Evolutionary conservation across 345 rosid genomes (phyloP).

Genomic region (Linum trigynum): DNA sequence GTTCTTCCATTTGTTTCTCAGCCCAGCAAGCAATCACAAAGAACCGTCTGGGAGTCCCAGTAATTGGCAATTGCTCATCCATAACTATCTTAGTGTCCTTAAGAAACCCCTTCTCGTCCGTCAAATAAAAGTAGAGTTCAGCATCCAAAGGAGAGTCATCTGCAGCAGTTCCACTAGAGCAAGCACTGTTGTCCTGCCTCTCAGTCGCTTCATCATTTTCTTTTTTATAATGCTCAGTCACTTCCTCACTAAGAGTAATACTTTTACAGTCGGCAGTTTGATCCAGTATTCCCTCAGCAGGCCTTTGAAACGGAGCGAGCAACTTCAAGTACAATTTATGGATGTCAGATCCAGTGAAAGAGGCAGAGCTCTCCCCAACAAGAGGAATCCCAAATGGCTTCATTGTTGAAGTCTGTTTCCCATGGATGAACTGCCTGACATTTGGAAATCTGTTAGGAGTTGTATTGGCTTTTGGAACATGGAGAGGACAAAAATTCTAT

Average conservation of each 20-base stretch:
- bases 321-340: conserved; percentile 46
- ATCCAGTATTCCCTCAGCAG: conserved; percentile 27
- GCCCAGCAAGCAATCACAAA: conserved; percentile 76
- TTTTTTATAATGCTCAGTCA: background rate
- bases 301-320: conserved; percentile 50
- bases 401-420: conserved; percentile 42
- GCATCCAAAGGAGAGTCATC: conserved; percentile 34
- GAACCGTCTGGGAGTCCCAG: conserved; percentile 35
- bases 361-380: conserved; percentile 47
- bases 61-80: conserved; percentile 41
- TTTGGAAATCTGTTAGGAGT: conserved; percentile 15
- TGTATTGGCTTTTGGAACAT: background rate
- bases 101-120: conserved; percentile 53
- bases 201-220: conserved; percentile 32
- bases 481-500: background rate
- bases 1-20: conserved; percentile 39
- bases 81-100: conserved; percentile 41
- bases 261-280: conserved; percentile 24
- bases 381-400: conserved; percentile 82
- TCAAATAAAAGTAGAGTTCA: conserved; percentile 52
- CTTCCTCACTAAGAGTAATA: background rate
- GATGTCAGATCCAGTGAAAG: conserved; percentile 50
- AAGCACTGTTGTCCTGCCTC: conserved; percentile 20
- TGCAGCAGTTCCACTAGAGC: conserved; percentile 30
- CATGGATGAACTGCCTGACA: conserved; percentile 58